Conservation (phyloP, 2,329 filamentous ascomycete species). For the Botrytis cinerea region DNA sequence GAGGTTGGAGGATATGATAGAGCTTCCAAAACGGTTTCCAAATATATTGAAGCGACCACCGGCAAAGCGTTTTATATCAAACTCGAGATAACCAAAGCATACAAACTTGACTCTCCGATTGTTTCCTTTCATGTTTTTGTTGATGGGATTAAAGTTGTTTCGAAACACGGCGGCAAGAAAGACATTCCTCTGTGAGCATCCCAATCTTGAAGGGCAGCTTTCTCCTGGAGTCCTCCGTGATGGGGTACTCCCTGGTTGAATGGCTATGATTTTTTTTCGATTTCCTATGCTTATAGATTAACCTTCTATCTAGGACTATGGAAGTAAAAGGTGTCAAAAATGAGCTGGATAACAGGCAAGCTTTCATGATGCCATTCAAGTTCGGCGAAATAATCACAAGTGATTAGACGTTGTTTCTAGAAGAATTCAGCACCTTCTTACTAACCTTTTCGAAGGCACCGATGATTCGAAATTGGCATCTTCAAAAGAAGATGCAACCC, state of each 20-base stretch:
- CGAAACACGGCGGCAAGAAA: rapidly evolving
- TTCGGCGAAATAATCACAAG: neutral
- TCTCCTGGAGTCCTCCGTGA: neutral
- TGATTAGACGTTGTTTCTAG: neutral
- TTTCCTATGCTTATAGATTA: neutral
- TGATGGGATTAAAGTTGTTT: neutral
- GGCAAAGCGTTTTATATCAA: neutral
- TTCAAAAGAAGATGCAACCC: neutral
- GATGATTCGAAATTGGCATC: neutral
- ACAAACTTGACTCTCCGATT: neutral
- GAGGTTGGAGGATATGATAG: neutral
- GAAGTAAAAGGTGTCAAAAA: neutral
- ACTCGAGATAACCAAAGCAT: neutral
- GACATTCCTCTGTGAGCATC: neutral
- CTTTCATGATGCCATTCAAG: neutral
- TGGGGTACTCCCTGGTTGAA: too few species aligned
- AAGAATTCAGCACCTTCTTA: neutral
- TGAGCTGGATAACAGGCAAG: neutral
- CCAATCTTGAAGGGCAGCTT: rapidly evolving
- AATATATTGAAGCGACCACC: constrained; percentile 13
- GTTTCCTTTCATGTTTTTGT: rapidly evolving
- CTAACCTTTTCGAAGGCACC: neutral
- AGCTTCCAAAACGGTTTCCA: constrained; percentile 14
- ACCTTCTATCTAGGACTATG: neutral
- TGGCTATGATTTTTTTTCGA: too few species aligned